Evolutionary conservation across 1,284 basidiomycete genomes (phyloP).

Genomic region (Cryptococcus amylolentus): DNA sequence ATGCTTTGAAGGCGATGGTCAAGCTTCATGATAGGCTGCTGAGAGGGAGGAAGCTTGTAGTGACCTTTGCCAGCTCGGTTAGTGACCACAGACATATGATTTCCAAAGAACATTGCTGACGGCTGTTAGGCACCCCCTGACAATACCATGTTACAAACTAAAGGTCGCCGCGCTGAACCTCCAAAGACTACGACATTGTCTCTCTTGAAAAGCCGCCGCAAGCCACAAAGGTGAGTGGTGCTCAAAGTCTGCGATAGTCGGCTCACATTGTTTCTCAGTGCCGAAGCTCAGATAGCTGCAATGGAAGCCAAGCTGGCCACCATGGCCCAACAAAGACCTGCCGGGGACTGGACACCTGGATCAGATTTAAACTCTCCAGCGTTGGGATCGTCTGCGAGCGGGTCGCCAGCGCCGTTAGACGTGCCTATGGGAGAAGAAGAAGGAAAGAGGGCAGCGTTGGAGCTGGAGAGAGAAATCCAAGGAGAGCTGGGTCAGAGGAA

Average conservation of each 20-base stretch:
- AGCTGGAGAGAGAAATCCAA: conserved; percentile 26
- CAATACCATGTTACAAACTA: conserved; percentile 25
- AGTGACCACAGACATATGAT: conserved; percentile 11
- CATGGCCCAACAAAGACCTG: conserved; percentile 56
- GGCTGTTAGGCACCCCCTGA: conserved; percentile 47
- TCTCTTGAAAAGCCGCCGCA: conserved; percentile 68
- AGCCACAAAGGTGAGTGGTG: conserved; percentile 58
- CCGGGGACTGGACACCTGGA: conserved; percentile 29
- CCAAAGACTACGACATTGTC: conserved; percentile 80
- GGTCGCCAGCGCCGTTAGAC: conserved; percentile 14
- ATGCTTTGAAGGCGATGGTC: conserved; percentile 74
- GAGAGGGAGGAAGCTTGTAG: conserved; percentile 78
- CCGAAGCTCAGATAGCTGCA: conserved; percentile 82
- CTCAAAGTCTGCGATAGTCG: not conserved
- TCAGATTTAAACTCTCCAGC: conserved; percentile 1
- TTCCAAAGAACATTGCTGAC: conserved; percentile 4
- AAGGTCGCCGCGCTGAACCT: conserved; percentile 56
- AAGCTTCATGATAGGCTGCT: conserved; percentile 75
- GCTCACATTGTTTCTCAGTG: conserved; percentile 53
- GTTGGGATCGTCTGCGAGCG: conserved; percentile 4
- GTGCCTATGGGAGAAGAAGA: conserved; percentile 13
- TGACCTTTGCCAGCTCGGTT: conserved; percentile 83
- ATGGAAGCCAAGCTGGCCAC: conserved; percentile 91
- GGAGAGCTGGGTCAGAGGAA: conserved; percentile 9
- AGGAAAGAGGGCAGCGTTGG: conserved; percentile 21